These are phyloP conservation scores for Cylindrotheca closterium DNA, from an alignment of 108 stramenopile genomes.

Conservation along the genomic window DNA sequence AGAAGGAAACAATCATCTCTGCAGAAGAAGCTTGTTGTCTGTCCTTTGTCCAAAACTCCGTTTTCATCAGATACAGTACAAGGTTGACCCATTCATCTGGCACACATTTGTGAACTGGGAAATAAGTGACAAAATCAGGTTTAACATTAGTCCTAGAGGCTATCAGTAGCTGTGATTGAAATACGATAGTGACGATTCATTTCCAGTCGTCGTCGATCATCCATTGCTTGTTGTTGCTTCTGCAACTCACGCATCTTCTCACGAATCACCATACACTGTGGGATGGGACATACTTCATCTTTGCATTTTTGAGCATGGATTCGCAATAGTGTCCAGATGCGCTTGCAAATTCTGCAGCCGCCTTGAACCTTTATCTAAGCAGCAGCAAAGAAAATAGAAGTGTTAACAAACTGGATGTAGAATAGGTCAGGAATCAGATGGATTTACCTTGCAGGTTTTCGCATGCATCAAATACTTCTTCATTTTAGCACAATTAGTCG, in stretches of 20 bases:
- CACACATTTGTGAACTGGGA: too few relatives aligned
- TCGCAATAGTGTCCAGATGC: conserved; percentile 92
- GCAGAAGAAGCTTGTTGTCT: too few relatives aligned
- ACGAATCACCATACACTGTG: conserved; percentile 88
- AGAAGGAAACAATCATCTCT: too few relatives aligned
- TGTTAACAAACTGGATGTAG: neutral
- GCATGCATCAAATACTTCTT: conserved; percentile 89
- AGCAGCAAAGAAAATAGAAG: conserved; percentile 2
- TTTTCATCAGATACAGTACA: too few relatives aligned
- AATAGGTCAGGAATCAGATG: conserved; percentile 1
- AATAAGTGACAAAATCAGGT: too few relatives aligned
- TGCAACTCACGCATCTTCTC: conserved; percentile 88
- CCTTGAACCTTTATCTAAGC: conserved; percentile 66
- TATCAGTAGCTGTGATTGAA: too few relatives aligned
- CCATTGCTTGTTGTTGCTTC: conserved; percentile 90
- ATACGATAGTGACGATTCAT: conserved; percentile 73
- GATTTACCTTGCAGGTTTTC: conserved; percentile 69
- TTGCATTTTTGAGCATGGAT: conserved; percentile 96
- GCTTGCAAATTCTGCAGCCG: conserved; percentile 93
- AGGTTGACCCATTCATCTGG: too few relatives aligned
- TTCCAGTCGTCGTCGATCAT: conserved; percentile 86
- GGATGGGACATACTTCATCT: conserved; percentile 81
- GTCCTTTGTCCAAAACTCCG: too few relatives aligned
- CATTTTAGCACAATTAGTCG: conserved; percentile 95
- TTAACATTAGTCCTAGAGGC: too few relatives aligned